Percentiles rank a stretch among this genome's conserved stretches.
Evolutionary conservation across 2,329 filamentous ascomycete genomes (phyloP).

Genomic region (Ambrosiella beaveri): DNA sequence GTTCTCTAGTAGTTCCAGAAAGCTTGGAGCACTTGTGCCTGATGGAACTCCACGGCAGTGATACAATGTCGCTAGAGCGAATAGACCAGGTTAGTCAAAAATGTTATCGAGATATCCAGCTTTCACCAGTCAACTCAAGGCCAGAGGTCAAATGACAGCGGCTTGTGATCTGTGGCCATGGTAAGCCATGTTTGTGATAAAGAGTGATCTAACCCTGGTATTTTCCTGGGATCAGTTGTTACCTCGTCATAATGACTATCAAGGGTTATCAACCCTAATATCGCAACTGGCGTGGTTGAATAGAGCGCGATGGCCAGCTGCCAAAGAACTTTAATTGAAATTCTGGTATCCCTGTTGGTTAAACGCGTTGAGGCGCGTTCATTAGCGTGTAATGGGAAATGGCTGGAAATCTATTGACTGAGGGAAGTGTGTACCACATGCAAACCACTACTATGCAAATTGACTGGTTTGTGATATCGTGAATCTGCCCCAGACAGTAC

Average conservation of each 20-base stretch:
- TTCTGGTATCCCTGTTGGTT: not conserved
- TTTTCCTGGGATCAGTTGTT: not conserved
- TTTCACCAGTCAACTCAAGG: no score
- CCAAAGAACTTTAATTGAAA: not conserved
- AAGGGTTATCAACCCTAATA: not conserved
- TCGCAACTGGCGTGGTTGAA: not conserved
- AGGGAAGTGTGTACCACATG: not conserved
- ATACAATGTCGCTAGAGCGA: no score
- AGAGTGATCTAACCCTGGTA: not conserved
- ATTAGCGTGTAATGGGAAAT: slow-evolving; percentile 1
- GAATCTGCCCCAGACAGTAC: not conserved
- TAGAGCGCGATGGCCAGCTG: not conserved
- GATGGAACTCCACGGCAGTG: no score
- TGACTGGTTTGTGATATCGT: not conserved
- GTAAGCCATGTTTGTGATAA: not conserved
- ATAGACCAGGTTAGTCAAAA: no score
- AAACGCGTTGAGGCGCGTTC: not conserved
- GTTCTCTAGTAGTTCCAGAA: no score
- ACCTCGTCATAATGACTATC: not conserved
- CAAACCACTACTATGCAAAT: not conserved
- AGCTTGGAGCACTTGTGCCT: no score
- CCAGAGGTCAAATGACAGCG: not conserved
- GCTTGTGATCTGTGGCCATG: not conserved
- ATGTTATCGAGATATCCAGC: no score
- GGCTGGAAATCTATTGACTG: slow-evolving; percentile 2